Evolutionary conservation across 2,329 filamentous ascomycete species (phyloP).

Genomic region (Phaeosphaeriaceae sp.): DNA sequence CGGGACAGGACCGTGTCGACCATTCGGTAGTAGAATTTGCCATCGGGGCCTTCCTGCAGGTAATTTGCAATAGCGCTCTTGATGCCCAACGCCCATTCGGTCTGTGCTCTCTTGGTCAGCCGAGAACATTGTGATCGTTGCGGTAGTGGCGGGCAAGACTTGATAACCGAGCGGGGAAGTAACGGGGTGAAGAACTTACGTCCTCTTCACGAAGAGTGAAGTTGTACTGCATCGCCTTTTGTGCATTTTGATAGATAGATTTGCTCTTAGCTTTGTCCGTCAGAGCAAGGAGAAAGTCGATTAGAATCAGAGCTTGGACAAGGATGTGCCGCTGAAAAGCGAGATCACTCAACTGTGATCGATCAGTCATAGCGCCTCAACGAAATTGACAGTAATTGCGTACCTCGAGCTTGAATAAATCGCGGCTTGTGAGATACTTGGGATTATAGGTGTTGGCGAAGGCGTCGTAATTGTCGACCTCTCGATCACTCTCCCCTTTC

Average conservation of each 20-base stretch:
- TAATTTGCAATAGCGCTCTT: slow-evolving; percentile 82
- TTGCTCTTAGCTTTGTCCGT: slow-evolving; percentile 84
- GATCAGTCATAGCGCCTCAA: slow-evolving; percentile 36
- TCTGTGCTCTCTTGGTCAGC: slow-evolving; percentile 58
- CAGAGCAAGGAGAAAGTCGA: slow-evolving; percentile 94
- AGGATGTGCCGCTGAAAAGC: slow-evolving; percentile 94
- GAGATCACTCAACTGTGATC: slow-evolving; percentile 80
- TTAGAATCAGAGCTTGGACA: slow-evolving; percentile 90
- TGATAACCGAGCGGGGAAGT: slow-evolving; percentile 23
- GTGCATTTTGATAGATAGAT: slow-evolving; percentile 72
- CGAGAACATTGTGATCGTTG: slow-evolving; percentile 35
- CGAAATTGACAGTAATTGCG: slow-evolving; percentile 30
- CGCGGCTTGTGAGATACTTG: slow-evolving; percentile 96
- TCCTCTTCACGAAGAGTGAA: slow-evolving; percentile 84
- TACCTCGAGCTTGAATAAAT: slow-evolving; percentile 95
- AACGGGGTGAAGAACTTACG: slow-evolving; percentile 61
- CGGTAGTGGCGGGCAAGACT: slow-evolving; percentile 21
- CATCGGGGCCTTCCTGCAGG: slow-evolving; percentile 80
- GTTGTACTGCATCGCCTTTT: slow-evolving; percentile 86
- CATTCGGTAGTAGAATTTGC: slow-evolving; percentile 94
- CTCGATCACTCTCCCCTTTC: slow-evolving; percentile 65
- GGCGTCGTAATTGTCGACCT: slow-evolving; percentile 68
- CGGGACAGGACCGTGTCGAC: slow-evolving; percentile 94
- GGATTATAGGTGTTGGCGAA: slow-evolving; percentile 85
- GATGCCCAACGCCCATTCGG: slow-evolving; percentile 84